Base-by-base conservation (phyloP, 345 rosid species). In the Psidium friedrichsthalianum region DNA sequence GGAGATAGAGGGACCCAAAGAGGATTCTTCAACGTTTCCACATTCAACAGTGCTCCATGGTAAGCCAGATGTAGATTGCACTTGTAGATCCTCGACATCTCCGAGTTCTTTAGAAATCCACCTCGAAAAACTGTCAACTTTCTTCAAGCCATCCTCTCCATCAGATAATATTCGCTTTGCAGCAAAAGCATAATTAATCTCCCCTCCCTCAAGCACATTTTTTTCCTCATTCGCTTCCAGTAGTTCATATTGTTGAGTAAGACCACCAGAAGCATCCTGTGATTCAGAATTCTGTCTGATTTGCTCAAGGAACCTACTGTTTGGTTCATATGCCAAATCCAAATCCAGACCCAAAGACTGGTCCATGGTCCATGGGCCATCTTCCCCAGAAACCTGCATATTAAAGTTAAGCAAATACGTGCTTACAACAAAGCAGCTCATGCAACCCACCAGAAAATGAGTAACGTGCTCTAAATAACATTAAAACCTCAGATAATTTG, bases 51-150 rank as follows among this genome's bases (percentile, higher is more conserved):
- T 56, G 88, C 88, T 90, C 99, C 99, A 96, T 85, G 93, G 88
- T 87, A 95, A 83, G 85, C 95, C 92, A 86, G 92, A 88, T 51
- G 96, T 90, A 84, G 98, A 93, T 86, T 92, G 94, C 95, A 94
- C 90, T 76, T 92, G 94, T 88, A 95, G 85, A 91, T 94, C 92
- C 90, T 92, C 98, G 74, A 94, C 96, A 81, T 94, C 99, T 51
- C 89, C 96, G 82, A 96, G 94, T 89, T 95, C 99, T 91, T 90
- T 94, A 82, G 91, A 88, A 59, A 92, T 87, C 99, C 99, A 95
- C 51, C 98, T 92, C 85, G 98, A 93, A 87, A 96, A 96, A 90
- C 99, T 96, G 85, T 96, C 99, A 64, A 94, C 98, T 87, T 96
- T 95, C 86, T 94, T 94, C 90, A 96, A 90, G 87, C 93, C 89